These are phyloP conservation scores for Phytophthora pini DNA, from an alignment of 352 stramenopile species.

Conservation along the genomic window DNA sequence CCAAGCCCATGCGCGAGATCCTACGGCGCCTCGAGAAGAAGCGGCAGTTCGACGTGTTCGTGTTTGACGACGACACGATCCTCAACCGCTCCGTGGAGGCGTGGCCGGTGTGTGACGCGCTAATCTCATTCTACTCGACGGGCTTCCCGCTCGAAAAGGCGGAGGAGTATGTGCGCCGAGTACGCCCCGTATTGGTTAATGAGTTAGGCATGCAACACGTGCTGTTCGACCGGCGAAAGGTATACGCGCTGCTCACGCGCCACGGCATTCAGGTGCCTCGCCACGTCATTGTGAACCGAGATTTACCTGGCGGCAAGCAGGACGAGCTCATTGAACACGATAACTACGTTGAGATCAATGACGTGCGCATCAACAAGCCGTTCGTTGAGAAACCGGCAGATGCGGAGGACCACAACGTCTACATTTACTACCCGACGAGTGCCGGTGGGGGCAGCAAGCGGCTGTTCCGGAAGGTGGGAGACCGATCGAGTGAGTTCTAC, in stretches of 20 bases:
- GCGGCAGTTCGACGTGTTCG: constrained; percentile 96
- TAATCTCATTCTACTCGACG: constrained; percentile 99
- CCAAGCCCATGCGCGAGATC: constrained; percentile 98
- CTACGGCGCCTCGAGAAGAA: constrained; percentile 92
- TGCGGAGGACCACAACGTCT: constrained; percentile 99
- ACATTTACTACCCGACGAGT: constrained; percentile 99
- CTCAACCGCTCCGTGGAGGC: constrained; percentile 94
- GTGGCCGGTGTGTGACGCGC: constrained; percentile 96
- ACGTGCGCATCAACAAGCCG: constrained; percentile 97
- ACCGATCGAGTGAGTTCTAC: constrained; percentile 96
- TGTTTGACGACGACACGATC: constrained; percentile 98
- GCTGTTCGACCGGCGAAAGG: constrained; percentile 95
- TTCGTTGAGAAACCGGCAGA: constrained; percentile 99
- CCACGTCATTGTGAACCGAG: constrained; percentile 95
- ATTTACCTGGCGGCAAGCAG: constrained; percentile 76
- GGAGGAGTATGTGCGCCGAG: constrained; percentile 95
- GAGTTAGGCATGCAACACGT: constrained; percentile 97
- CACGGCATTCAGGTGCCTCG: constrained; percentile 96
- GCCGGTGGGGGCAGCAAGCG: constrained; percentile 98
- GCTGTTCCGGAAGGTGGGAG: constrained; percentile 98
- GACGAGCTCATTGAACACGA: constrained; percentile 81
- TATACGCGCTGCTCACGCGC: constrained; percentile 96
- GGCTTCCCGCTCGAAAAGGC: constrained; percentile 98
- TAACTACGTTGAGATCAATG: constrained; percentile 93
- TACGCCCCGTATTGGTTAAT: constrained; percentile 97